phyloP scores from a whole-genome alignment of 768 basidiomycete species.

The Auricularia cornea region DNA sequence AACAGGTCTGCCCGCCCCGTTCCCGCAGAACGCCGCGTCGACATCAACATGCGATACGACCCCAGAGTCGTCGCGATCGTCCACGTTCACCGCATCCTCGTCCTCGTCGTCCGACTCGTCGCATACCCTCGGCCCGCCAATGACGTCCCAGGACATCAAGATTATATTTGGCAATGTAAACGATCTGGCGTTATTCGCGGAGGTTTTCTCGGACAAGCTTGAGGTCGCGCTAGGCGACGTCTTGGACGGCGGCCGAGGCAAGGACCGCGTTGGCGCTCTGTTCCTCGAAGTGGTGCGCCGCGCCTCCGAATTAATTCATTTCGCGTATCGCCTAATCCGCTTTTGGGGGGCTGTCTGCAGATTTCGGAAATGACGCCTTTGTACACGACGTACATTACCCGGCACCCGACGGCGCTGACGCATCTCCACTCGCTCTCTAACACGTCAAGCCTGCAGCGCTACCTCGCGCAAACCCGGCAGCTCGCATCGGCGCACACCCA shows the following conservation, averaged over 20 bases:
- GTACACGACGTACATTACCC: constrained; percentile 75
- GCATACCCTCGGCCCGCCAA: constrained; percentile 36
- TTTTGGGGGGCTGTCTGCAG: constrained; percentile 28
- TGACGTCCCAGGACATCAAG: constrained; percentile 61
- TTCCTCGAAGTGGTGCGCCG: constrained; percentile 64
- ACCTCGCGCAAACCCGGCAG: constrained; percentile 56
- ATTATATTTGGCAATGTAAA: constrained; percentile 71
- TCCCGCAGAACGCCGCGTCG: constrained; percentile 24
- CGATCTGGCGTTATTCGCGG: constrained; percentile 66
- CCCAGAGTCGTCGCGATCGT: background rate
- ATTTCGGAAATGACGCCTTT: constrained; percentile 61
- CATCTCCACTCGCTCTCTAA: constrained; percentile 45
- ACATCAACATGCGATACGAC: background rate
- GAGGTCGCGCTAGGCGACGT: constrained; percentile 58
- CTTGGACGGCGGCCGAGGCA: constrained; percentile 55
- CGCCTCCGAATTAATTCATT: constrained; percentile 1
- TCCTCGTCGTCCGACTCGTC: constrained; percentile 33
- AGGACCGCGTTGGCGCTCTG: constrained; percentile 60
- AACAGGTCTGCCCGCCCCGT: constrained; percentile 6
- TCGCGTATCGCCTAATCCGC: background rate
- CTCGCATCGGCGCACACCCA: constrained; percentile 67
- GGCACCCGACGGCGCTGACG: constrained; percentile 64
- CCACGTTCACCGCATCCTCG: constrained; percentile 37
- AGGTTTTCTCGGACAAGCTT: constrained; percentile 53
- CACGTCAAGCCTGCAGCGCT: constrained; percentile 53